Percentiles rank a stretch among this genome's conserved stretches.
These are phyloP conservation scores for Discostella pseudostelligera DNA, from an alignment of 108 stramenopile species.

Conservation along the genomic window DNA sequence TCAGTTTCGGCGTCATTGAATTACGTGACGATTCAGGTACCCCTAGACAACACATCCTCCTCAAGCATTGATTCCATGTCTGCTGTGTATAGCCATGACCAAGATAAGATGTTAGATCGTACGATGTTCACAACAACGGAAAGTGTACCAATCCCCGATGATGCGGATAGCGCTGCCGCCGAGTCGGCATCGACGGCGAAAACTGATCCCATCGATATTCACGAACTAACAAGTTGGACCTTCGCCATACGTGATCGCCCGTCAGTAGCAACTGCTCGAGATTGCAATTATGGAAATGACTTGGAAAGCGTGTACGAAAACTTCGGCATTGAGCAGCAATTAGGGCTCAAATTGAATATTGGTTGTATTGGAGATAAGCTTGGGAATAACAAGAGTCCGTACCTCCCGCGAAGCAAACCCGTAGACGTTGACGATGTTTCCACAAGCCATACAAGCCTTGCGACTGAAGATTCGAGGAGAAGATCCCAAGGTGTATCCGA, in stretches of 20 bases:
- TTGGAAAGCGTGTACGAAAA: neutral
- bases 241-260: neutral
- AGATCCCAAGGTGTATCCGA: neutral
- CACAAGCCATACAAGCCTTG: neutral
- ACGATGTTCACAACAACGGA: neutral
- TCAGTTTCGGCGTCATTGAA: no score
- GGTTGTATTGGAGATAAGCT: neutral
- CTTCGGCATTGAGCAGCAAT: neutral
- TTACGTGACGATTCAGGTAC: no score
- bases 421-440: slow-evolving; percentile 1
- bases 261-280: neutral
- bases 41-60: neutral
- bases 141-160: neutral
- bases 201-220: neutral
- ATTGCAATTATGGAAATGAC: neutral
- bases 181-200: neutral
- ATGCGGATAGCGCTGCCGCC: neutral
- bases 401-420: neutral
- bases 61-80: neutral
- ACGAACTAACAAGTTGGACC: neutral
- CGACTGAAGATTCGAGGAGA: no score
- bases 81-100: slow-evolving; percentile 2
- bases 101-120: slow-evolving; percentile 3
- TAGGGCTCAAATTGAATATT: neutral
- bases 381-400: neutral